Conservation (phyloP, 805 yeast species). For the Komagataella phaffii region DNA sequence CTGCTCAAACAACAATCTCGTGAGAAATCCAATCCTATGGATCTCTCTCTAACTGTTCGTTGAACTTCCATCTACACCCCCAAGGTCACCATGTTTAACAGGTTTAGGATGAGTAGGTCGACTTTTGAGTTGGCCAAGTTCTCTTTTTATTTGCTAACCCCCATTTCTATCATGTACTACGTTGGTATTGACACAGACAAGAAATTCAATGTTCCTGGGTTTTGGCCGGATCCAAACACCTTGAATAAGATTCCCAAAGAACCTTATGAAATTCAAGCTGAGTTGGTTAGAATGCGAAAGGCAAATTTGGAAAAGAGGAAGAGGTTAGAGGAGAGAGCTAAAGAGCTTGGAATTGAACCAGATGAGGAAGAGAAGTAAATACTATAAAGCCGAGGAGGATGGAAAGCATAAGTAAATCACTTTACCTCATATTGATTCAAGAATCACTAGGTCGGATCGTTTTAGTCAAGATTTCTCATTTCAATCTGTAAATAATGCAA, state of each 20-base stretch:
- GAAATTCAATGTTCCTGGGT: constrained; percentile 83
- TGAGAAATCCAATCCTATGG: neutral
- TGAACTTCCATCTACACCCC: neutral
- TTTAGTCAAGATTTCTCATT: neutral
- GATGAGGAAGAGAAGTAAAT: constrained; percentile 24
- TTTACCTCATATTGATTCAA: neutral
- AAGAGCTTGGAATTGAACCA: constrained; percentile 49
- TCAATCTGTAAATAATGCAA: neutral
- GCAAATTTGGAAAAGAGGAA: constrained; percentile 64
- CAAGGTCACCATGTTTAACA: constrained; percentile 8
- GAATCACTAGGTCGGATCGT: neutral
- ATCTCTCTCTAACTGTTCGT: neutral
- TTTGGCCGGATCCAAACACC: constrained; percentile 95
- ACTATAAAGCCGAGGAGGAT: neutral
- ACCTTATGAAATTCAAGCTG: constrained; percentile 83
- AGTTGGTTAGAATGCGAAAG: constrained; percentile 72
- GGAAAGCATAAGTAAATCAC: neutral
- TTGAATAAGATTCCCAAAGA: constrained; percentile 87
- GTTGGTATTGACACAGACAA: constrained; percentile 84
- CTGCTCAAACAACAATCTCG: neutral
- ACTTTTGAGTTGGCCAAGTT: constrained; percentile 48
- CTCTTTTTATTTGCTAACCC: constrained; percentile 74
- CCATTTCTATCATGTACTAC: constrained; percentile 85
- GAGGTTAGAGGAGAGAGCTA: constrained; percentile 59
- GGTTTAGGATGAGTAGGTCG: constrained; percentile 25